Base-by-base conservation (phyloP, 495 filamentous ascomycete genomes). In the Xylaria scruposa region DNA sequence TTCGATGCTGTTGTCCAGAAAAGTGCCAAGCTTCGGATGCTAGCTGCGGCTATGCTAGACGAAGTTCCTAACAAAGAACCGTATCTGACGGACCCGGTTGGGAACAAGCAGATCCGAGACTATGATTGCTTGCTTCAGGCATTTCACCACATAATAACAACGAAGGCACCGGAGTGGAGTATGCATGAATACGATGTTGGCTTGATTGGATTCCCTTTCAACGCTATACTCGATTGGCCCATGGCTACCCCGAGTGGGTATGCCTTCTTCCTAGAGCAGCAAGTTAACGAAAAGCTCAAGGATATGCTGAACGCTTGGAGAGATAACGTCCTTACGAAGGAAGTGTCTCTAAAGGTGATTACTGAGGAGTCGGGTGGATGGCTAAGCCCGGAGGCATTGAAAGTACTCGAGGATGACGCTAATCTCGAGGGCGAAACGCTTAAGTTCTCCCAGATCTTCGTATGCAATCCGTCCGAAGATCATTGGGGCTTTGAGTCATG, bases 271-370 rank as follows among this genome's bases (percentile, higher is more conserved):
- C 80, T 88, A 0, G 79, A 86, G 54, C 79, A 80, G 0, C 81
- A 88, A 13, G 85, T 92, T 67, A 91, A 91, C 71, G 74, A 67
- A 0, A 83, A 85, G 72, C 68, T 90, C 19, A 86, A 87, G 80
- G 38, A 79, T 91, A 79, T 91, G 26, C 82, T 92, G 1, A 83
- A 89, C 69, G 80, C 78, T n/a, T 91, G 89, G 89, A 86, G 79
- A 42, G 81, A 59, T 44, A 44, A 83, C 0, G 88, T 83, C 60
- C 78, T 91, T 17, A 51, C 12, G 31, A 86, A 85, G 0, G 75
- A 79, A 0, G 80, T 80, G 29, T 90, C 88, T 0, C 83, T 83
- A 0, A 61, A 81, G 0, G 87, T 88, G 5, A 75, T 90, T 9
- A 81, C 81, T 46, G 73, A 75, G 8, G 74, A 78, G 7, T 38